Evolutionary conservation across 495 filamentous ascomycete species (phyloP).

Genomic region (Pyrenula aspistea): DNA sequence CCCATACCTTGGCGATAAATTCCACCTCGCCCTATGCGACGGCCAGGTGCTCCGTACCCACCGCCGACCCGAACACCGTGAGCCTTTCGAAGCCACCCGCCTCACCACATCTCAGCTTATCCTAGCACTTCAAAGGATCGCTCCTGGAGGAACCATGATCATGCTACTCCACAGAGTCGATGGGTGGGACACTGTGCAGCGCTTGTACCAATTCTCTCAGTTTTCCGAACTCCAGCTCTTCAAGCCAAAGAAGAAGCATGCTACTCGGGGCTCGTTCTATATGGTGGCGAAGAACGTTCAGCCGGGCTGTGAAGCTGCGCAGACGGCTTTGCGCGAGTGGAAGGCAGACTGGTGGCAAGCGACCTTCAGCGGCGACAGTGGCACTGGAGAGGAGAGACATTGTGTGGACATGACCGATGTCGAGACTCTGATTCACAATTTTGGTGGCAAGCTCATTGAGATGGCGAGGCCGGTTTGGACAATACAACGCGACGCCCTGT

Average conservation of each 20-base stretch:
- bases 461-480: neutral
- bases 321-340: slow-evolving; percentile 24
- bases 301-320: slow-evolving; percentile 16
- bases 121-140: slow-evolving; percentile 33
- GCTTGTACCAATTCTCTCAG: slow-evolving; percentile 27
- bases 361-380: slow-evolving; percentile 23
- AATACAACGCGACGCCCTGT: neutral
- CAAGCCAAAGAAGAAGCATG: slow-evolving; percentile 32
- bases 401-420: neutral
- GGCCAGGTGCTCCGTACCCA: slow-evolving; percentile 42
- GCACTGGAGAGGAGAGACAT: neutral
- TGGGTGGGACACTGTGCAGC: slow-evolving; percentile 19
- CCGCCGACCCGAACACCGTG: slow-evolving; percentile 24
- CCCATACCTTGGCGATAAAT: slow-evolving; percentile 15
- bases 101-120: slow-evolving; percentile 31
- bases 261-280: slow-evolving; percentile 40
- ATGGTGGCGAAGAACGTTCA: slow-evolving; percentile 37
- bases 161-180: slow-evolving; percentile 39
- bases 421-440: neutral
- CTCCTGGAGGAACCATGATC: slow-evolving; percentile 32
- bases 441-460: neutral
- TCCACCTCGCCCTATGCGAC: slow-evolving; percentile 46
- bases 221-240: slow-evolving; percentile 34
- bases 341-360: slow-evolving; percentile 29
- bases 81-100: slow-evolving; percentile 25